These are phyloP conservation scores for Candida mesenterica DNA, from an alignment of 1,139 yeast genomes.

Conservation along the genomic window DNA sequence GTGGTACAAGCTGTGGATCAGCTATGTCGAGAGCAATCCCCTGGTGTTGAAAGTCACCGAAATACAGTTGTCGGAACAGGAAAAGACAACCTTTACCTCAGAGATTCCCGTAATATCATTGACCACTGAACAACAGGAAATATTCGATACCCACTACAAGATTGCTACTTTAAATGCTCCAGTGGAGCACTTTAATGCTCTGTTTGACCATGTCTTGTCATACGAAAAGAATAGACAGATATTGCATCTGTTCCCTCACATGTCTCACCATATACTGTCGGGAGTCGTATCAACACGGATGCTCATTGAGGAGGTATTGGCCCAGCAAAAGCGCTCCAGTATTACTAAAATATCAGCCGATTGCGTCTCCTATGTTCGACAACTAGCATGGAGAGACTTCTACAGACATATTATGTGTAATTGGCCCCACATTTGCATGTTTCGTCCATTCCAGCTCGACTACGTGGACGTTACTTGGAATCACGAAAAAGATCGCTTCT, in stretches of 20 bases:
- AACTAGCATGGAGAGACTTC: slow-evolving; percentile 59
- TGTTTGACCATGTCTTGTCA: slow-evolving; percentile 22
- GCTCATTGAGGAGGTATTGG: slow-evolving; percentile 25
- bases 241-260: slow-evolving; percentile 32
- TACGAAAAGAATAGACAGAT: slow-evolving; percentile 18
- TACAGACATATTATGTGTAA: slow-evolving; percentile 47
- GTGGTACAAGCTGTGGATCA: slow-evolving; percentile 50
- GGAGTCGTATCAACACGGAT: slow-evolving; percentile 47
- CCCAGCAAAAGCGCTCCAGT: slow-evolving; percentile 17
- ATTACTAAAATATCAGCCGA: slow-evolving; percentile 3
- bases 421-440: slow-evolving; percentile 54
- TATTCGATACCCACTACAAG: slow-evolving; percentile 25
- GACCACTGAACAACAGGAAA: slow-evolving; percentile 10
- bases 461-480: slow-evolving; percentile 42
- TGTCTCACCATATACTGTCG: slow-evolving; percentile 46
- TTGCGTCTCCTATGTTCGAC: slow-evolving; percentile 30
- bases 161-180: slow-evolving; percentile 40
- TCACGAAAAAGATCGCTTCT: slow-evolving; percentile 33
- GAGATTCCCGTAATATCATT: slow-evolving; percentile 2
- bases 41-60: not conserved
- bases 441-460: slow-evolving; percentile 46
- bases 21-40: slow-evolving; percentile 18
- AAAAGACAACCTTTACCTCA: no score
- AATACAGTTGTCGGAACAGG: slow-evolving; percentile 3
- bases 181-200: slow-evolving; percentile 22